These are phyloP conservation scores for Discostella pseudostelligera DNA, from an alignment of 108 stramenopile genomes.

Conservation along the genomic window DNA sequence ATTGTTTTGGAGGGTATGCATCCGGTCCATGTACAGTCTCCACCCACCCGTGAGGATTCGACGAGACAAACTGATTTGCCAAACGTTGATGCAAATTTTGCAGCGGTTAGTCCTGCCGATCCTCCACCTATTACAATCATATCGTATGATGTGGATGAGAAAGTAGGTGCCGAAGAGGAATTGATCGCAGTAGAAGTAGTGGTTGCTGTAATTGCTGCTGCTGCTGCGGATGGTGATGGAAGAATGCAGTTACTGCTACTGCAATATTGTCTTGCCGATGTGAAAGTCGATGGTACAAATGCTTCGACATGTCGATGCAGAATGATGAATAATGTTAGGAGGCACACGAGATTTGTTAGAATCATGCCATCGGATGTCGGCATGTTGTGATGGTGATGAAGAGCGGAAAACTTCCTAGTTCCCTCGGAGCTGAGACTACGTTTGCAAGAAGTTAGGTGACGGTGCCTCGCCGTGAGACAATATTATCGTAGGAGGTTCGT, in stretches of 20 bases:
- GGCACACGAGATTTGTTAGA: no score
- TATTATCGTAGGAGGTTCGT: no score
- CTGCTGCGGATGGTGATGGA: neutral
- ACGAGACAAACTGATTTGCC: slow-evolving; percentile 66
- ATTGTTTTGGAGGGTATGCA: slow-evolving; percentile 87
- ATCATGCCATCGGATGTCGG: no score
- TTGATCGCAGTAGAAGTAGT: neutral
- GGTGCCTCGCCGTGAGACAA: no score
- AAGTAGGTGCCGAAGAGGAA: neutral
- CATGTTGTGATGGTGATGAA: no score
- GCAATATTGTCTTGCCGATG: neutral
- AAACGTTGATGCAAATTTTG: slow-evolving; percentile 73
- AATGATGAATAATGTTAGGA: neutral
- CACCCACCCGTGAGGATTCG: slow-evolving; percentile 71
- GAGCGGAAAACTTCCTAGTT: no score
- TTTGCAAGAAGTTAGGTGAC: no score
- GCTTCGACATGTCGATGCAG: neutral
- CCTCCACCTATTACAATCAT: slow-evolving; percentile 78
- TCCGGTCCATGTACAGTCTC: slow-evolving; percentile 87
- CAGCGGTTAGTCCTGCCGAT: slow-evolving; percentile 77
- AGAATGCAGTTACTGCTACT: no score
- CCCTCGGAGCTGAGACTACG: no score
- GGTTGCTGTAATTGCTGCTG: no score
- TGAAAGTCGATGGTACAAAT: neutral
- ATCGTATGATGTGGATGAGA: slow-evolving; percentile 53